phyloP scores from a whole-genome alignment of 768 basidiomycete genomes.

The Leccinellum albellum region DNA sequence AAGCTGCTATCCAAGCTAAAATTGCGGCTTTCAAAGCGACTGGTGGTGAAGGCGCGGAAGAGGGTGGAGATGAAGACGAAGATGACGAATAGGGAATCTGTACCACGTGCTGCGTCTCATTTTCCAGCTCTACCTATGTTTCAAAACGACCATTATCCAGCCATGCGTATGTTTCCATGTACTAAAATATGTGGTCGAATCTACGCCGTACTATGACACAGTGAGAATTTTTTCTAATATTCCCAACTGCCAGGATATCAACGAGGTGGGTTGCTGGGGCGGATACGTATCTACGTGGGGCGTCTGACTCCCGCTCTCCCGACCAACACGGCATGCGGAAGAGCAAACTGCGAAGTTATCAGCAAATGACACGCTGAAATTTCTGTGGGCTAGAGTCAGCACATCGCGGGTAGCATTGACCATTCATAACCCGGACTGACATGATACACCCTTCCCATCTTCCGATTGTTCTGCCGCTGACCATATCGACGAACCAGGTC shows the following conservation, averaged over 20 bases:
- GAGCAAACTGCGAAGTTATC: constrained; percentile 51
- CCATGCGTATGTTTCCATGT: constrained; percentile 21
- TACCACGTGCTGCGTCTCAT: not conserved
- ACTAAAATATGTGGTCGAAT: constrained; percentile 10
- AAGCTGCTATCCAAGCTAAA: constrained; percentile 77
- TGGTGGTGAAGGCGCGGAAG: constrained; percentile 41
- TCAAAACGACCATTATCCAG: constrained; percentile 11
- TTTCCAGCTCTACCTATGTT: constrained; percentile 6
- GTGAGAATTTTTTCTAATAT: constrained; percentile 42
- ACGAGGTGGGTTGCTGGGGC: constrained; percentile 26
- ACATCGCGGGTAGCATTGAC: not conserved
- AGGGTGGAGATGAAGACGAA: constrained; percentile 35
- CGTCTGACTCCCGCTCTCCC: constrained; percentile 38
- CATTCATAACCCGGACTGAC: constrained; percentile 41
- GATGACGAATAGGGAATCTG: constrained; percentile 52
- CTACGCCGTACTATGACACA: constrained; percentile 13
- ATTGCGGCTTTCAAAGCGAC: constrained; percentile 86
- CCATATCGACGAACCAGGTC: constrained; percentile 76
- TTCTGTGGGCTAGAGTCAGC: constrained; percentile 39
- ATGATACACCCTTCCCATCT: constrained; percentile 77
- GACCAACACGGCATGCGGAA: constrained; percentile 52
- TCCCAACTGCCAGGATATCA: constrained; percentile 55
- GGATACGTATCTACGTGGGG: constrained; percentile 41
- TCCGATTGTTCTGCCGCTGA: constrained; percentile 60
- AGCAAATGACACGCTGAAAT: constrained; percentile 56